A percentile compares a stretch with the other conserved stretches of the same genome.
Conservation (phyloP, 139 green algal genomes). For the Micractinium conductrix region DNA sequence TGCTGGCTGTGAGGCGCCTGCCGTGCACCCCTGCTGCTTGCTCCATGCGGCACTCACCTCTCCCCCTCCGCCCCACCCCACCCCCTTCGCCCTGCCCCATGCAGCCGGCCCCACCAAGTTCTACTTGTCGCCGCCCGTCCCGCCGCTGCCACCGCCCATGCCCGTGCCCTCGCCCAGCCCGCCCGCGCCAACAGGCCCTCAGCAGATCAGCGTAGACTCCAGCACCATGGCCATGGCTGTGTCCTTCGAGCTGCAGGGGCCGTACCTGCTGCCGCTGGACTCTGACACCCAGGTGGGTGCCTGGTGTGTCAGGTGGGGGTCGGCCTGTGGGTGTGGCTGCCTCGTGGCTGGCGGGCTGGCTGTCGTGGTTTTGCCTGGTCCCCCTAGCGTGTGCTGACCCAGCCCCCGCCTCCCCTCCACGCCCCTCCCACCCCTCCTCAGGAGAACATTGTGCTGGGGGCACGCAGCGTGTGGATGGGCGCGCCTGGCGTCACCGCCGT, state of each 20-base stretch:
- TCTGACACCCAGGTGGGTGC: too few relatives aligned
- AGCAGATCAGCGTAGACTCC: neutral
- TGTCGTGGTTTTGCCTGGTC: too few relatives aligned
- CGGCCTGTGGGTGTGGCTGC: too few relatives aligned
- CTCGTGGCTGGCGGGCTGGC: too few relatives aligned
- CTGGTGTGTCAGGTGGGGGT: too few relatives aligned
- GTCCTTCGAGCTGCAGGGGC: neutral
- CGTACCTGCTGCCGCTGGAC: neutral
- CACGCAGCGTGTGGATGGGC: neutral
- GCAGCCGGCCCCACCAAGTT: constrained; percentile 10
- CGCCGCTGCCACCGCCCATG: neutral
- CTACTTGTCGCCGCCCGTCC: neutral
- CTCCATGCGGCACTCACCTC: too few relatives aligned
- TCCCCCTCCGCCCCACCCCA: neutral
- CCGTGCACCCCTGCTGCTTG: neutral
- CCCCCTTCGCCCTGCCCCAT: neutral
- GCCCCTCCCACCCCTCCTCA: too few relatives aligned
- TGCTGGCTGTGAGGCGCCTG: too few relatives aligned
- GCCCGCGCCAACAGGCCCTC: neutral
- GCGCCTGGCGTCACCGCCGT: neutral
- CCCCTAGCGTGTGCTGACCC: too few relatives aligned
- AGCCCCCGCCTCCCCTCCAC: too few relatives aligned
- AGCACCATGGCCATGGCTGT: neutral
- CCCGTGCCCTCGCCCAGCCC: constrained; percentile 14
- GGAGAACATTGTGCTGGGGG: constrained; percentile 7